Evolutionary conservation across 108 stramenopile genomes (phyloP).

Genomic region (Cylindrotheca closterium): DNA sequence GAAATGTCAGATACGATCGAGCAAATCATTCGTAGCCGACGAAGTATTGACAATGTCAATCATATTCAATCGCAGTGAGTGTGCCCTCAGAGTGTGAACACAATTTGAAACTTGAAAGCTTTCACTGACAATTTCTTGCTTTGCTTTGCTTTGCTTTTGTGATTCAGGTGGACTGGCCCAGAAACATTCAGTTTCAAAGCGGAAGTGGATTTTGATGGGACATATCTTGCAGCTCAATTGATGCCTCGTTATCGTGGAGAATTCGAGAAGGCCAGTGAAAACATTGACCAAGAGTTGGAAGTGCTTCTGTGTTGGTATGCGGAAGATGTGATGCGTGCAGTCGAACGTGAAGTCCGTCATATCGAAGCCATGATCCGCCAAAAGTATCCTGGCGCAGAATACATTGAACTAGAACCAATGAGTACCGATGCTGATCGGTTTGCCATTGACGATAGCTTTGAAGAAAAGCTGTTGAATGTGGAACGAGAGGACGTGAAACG

Average conservation of each 20-base stretch:
- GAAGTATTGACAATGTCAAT: slow-evolving; percentile 86
- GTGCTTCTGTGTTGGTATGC: slow-evolving; percentile 94
- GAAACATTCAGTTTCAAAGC: slow-evolving; percentile 98
- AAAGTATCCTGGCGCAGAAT: slow-evolving; percentile 92
- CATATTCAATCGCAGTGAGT: slow-evolving; percentile 81
- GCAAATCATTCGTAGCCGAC: slow-evolving; percentile 70
- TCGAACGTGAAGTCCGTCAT: slow-evolving; percentile 92
- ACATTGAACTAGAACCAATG: slow-evolving; percentile 98
- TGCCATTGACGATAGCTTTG: slow-evolving; percentile 85
- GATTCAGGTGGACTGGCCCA: slow-evolving; percentile 85
- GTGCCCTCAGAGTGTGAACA: too few species aligned
- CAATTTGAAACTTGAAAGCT: too few species aligned
- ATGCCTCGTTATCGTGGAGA: slow-evolving; percentile 78
- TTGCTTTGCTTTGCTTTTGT: background rate
- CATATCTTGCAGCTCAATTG: slow-evolving; percentile 93
- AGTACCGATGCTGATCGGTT: slow-evolving; percentile 75
- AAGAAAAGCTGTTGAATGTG: slow-evolving; percentile 60
- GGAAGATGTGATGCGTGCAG: slow-evolving; percentile 95
- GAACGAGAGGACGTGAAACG: slow-evolving; percentile 68
- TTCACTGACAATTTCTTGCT: too few species aligned
- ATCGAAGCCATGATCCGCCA: slow-evolving; percentile 91
- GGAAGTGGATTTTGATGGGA: slow-evolving; percentile 98
- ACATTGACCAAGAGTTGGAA: slow-evolving; percentile 77
- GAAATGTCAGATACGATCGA: slow-evolving; percentile 85
- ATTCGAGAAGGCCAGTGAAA: slow-evolving; percentile 49